Conservation (phyloP, 768 basidiomycete species). For the Chalciporus pseudorubinellus region DNA sequence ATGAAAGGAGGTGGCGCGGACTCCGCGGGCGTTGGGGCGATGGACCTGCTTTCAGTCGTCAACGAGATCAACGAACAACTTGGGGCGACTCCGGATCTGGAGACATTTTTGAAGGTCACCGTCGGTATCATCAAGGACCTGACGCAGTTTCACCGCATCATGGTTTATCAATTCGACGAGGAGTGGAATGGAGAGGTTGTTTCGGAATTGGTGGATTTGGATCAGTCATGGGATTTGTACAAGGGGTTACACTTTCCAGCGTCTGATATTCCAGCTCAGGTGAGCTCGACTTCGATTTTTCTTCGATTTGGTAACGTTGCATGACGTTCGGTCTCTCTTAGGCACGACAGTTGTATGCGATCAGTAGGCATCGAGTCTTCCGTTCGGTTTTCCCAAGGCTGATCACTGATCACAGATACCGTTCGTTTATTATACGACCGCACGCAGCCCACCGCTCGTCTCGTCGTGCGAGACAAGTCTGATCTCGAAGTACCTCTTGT, state of each 20-base stretch:
- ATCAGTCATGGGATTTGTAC: conserved; percentile 67
- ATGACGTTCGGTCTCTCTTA: conserved; percentile 26
- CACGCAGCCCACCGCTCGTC: conserved; percentile 65
- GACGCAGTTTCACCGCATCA: conserved; percentile 76
- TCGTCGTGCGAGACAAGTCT: conserved; percentile 58
- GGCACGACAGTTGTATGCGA: conserved; percentile 65
- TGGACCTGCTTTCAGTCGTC: conserved; percentile 79
- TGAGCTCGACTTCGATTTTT: conserved; percentile 29
- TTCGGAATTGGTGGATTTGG: conserved; percentile 79
- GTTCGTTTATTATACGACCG: conserved; percentile 77
- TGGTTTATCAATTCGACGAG: conserved; percentile 83
- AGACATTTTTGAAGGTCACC: conserved; percentile 67
- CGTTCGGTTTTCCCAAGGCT: not conserved
- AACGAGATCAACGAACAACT: conserved; percentile 81
- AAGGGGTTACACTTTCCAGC: conserved; percentile 72
- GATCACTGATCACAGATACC: conserved; percentile 47
- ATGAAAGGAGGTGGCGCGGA: not conserved
- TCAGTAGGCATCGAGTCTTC: conserved; percentile 43
- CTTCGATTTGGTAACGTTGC: not conserved
- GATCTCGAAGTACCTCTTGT: conserved; percentile 71
- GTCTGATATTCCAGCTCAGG: conserved; percentile 65
- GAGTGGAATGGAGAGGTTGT: conserved; percentile 77
- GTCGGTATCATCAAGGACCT: conserved; percentile 76
- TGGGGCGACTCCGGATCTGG: conserved; percentile 59
- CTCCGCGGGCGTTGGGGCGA: conserved; percentile 50